A percentile compares a stretch with the other conserved stretches of the same genome.
phyloP scores from a whole-genome alignment of 306 rosid genomes.

The Carpinus viminea region DNA sequence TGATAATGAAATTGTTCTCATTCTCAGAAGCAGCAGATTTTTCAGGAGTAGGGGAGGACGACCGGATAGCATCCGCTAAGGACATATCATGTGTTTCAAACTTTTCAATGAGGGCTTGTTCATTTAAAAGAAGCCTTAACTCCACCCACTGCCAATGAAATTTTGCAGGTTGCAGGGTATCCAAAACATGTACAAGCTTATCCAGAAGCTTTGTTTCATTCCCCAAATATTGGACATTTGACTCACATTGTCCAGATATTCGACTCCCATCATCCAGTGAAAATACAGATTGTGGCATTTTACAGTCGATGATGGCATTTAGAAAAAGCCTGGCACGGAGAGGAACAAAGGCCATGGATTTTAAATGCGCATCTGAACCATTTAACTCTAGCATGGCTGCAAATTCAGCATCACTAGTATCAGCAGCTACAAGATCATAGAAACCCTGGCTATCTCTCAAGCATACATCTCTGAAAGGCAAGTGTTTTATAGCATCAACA shows the following conservation, averaged over 20 bases:
- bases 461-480: slow-evolving; percentile 90
- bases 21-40: slow-evolving; percentile 82
- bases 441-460: slow-evolving; percentile 84
- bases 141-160: slow-evolving; percentile 99
- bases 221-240: slow-evolving; percentile 48
- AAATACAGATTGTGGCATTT: slow-evolving; percentile 55
- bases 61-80: slow-evolving; percentile 71
- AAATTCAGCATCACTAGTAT: slow-evolving; percentile 79
- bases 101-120: slow-evolving; percentile 83
- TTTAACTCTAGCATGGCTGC: slow-evolving; percentile 74
- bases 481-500: slow-evolving; percentile 76
- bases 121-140: slow-evolving; percentile 91
- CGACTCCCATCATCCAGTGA: slow-evolving; percentile 51
- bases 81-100: slow-evolving; percentile 57
- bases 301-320: slow-evolving; percentile 83
- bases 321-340: slow-evolving; percentile 89
- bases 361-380: slow-evolving; percentile 68
- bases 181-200: slow-evolving; percentile 76
- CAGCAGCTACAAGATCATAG: slow-evolving; percentile 75
- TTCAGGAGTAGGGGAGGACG: slow-evolving; percentile 72
- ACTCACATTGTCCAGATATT: slow-evolving; percentile 58
- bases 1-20: slow-evolving; percentile 82
- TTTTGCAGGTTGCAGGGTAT: slow-evolving; percentile 91
- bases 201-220: slow-evolving; percentile 71
- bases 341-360: slow-evolving; percentile 88